These are phyloP conservation scores for Alopecurus myosuroides DNA, from an alignment of 176 grass and related monocot species.

Conservation along the genomic window DNA sequence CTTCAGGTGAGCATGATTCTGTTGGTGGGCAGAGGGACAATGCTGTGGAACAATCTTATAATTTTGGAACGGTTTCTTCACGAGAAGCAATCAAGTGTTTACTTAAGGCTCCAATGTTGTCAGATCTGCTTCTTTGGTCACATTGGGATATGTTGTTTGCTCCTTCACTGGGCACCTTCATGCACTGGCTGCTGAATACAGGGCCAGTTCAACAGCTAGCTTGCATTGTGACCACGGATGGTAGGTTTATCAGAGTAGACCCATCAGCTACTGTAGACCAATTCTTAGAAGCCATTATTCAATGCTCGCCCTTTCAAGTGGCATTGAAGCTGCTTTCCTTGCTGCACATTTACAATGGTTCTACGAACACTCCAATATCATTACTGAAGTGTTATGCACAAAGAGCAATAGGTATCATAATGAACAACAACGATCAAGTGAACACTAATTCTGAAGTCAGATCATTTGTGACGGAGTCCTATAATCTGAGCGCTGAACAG, in stretches of 20 bases:
- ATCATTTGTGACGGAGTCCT: neutral
- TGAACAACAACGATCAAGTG: constrained; percentile 45
- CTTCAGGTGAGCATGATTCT: constrained; percentile 19
- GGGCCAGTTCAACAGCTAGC: constrained; percentile 50
- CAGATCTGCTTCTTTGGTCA: constrained; percentile 82
- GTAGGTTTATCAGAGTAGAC: constrained; percentile 78
- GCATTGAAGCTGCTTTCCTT: constrained; percentile 80
- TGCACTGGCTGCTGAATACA: constrained; percentile 67
- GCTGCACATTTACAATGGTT: constrained; percentile 68
- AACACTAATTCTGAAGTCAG: constrained; percentile 33
- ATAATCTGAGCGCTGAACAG: neutral
- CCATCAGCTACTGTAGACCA: constrained; percentile 70
- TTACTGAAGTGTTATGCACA: constrained; percentile 88
- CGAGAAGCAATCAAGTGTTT: constrained; percentile 60
- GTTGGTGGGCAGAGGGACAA: neutral
- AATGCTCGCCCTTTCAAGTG: constrained; percentile 59
- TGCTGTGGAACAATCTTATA: constrained; percentile 35
- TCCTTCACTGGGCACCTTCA: constrained; percentile 71
- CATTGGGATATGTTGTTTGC: constrained; percentile 86
- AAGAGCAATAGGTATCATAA: constrained; percentile 52
- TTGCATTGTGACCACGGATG: constrained; percentile 71
- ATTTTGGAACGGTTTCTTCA: constrained; percentile 46
- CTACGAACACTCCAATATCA: constrained; percentile 57
- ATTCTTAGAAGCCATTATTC: constrained; percentile 73
- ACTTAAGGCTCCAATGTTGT: constrained; percentile 84